A percentile compares a stretch with the other conserved stretches of the same genome.
Conservation (phyloP, 129 eudicot species). For the Chrysanthemum makinoi region DNA sequence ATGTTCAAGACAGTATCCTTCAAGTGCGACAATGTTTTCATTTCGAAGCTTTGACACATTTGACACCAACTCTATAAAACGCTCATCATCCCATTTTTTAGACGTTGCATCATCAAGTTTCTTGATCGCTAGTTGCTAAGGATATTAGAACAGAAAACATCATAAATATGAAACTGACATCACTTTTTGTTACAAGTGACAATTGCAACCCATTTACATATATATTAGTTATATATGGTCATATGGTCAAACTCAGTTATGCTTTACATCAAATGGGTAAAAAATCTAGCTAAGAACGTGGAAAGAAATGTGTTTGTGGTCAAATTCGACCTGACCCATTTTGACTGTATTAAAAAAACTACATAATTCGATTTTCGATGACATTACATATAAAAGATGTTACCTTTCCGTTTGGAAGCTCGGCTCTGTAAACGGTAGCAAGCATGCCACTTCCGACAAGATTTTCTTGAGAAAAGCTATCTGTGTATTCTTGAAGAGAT, state of each 20-base stretch:
- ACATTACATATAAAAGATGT: background rate
- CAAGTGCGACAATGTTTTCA: constrained; percentile 65
- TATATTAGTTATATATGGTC: no score
- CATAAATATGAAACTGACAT: constrained; percentile 5
- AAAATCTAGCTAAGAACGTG: no score
- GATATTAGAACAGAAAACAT: constrained; percentile 17
- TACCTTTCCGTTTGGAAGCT: constrained; percentile 76
- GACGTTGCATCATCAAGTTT: constrained; percentile 63
- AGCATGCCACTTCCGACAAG: constrained; percentile 61
- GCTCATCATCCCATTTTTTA: constrained; percentile 50
- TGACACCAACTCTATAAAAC: constrained; percentile 65
- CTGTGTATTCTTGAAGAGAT: constrained; percentile 58
- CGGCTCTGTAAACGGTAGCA: constrained; percentile 60
- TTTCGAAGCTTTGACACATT: constrained; percentile 64
- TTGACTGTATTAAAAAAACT: background rate
- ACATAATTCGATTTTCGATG: background rate
- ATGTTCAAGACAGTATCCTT: constrained; percentile 84
- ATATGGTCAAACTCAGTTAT: background rate
- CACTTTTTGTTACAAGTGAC: background rate
- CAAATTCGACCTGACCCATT: background rate
- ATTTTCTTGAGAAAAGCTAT: constrained; percentile 72
- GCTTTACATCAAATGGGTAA: background rate
- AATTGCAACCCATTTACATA: background rate
- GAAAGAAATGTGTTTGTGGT: no score
- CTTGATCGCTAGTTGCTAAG: constrained; percentile 80